A percentile compares a stretch with the other conserved stretches of the same genome.
These are phyloP conservation scores for Ophiostoma sp. DNA, from an alignment of 2,329 filamentous ascomycete species.

Conservation along the genomic window DNA sequence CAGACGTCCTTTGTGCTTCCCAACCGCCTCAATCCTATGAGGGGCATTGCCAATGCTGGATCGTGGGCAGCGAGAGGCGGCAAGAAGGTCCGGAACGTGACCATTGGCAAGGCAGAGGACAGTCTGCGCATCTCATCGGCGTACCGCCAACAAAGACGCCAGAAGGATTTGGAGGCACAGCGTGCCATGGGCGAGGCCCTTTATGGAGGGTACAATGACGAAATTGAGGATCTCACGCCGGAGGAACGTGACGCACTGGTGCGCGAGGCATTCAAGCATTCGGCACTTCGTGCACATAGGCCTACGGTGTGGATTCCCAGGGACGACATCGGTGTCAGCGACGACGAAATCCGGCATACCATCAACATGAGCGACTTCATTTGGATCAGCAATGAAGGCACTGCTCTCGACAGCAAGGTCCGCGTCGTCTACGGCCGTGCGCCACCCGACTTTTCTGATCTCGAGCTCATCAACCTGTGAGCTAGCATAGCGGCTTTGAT, in stretches of 20 bases:
- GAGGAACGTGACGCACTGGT: slow-evolving; percentile 83
- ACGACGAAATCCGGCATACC: slow-evolving; percentile 82
- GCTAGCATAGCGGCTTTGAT: slow-evolving; percentile 12
- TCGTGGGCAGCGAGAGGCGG: slow-evolving; percentile 46
- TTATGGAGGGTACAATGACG: slow-evolving; percentile 82
- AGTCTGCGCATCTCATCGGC: slow-evolving; percentile 40
- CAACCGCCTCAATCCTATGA: slow-evolving; percentile 38
- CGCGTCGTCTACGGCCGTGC: slow-evolving; percentile 78
- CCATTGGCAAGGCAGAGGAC: slow-evolving; percentile 39
- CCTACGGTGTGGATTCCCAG: slow-evolving; percentile 92
- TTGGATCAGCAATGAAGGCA: slow-evolving; percentile 92
- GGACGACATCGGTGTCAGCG: slow-evolving; percentile 82
- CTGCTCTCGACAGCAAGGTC: slow-evolving; percentile 75
- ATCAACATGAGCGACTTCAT: slow-evolving; percentile 70
- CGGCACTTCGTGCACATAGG: slow-evolving; percentile 73
- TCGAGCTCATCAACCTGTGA: slow-evolving; percentile 76
- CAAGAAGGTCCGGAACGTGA: slow-evolving; percentile 44
- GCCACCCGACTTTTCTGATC: slow-evolving; percentile 83
- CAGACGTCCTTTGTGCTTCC: slow-evolving; percentile 27
- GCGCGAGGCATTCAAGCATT: slow-evolving; percentile 84
- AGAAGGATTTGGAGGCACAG: slow-evolving; percentile 66
- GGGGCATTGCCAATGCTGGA: slow-evolving; percentile 45
- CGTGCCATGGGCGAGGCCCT: slow-evolving; percentile 70
- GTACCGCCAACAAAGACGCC: slow-evolving; percentile 46
- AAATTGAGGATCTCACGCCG: slow-evolving; percentile 88